Evolutionary conservation across 257 asterid genomes (phyloP).

Genomic region (Rubia yunnanensis): DNA sequence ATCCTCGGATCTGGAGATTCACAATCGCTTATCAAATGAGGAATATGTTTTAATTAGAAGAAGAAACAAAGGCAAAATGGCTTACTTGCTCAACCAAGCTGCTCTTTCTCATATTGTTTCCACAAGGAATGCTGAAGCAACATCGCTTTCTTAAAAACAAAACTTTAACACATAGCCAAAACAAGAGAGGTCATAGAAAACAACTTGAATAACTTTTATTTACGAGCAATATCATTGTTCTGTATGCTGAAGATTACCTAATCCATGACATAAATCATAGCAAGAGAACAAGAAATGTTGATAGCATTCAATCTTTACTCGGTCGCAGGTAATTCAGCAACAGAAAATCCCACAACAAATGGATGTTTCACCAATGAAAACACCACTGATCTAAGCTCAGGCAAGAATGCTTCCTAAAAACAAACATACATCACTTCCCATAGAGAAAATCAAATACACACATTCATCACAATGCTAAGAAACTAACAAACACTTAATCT

Average conservation of each 20-base stretch:
- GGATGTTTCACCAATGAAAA: conserved; percentile 91
- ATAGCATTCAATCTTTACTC: conserved; percentile 68
- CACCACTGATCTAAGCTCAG: conserved; percentile 77
- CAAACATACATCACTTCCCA: conserved; percentile 20
- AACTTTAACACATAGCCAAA: background rate
- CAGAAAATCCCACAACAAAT: conserved; percentile 87
- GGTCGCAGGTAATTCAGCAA: conserved; percentile 65
- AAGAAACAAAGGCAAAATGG: conserved; percentile 15
- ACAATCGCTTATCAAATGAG: background rate
- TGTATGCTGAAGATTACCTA: conserved; percentile 79
- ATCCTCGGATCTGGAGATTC: conserved; percentile 19
- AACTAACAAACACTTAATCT: too few species aligned
- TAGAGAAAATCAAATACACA: too few species aligned
- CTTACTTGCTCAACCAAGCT: conserved; percentile 94
- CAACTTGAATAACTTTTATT: too few species aligned
- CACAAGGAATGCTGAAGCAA: conserved; percentile 83
- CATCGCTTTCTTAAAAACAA: conserved; percentile 67
- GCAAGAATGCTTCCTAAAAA: conserved; percentile 68
- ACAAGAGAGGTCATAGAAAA: background rate
- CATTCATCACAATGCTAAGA: too few species aligned
- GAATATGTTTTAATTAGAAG: too few species aligned
- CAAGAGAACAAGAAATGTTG: conserved; percentile 81
- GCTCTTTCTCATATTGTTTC: conserved; percentile 84
- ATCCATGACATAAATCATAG: conserved; percentile 92
- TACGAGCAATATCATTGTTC: too few species aligned